Evolutionary conservation across 2,329 filamentous ascomycete genomes (phyloP), one percentile per base, ranked within the genome.

Genomic region (Escovopsis sp.): DNA sequence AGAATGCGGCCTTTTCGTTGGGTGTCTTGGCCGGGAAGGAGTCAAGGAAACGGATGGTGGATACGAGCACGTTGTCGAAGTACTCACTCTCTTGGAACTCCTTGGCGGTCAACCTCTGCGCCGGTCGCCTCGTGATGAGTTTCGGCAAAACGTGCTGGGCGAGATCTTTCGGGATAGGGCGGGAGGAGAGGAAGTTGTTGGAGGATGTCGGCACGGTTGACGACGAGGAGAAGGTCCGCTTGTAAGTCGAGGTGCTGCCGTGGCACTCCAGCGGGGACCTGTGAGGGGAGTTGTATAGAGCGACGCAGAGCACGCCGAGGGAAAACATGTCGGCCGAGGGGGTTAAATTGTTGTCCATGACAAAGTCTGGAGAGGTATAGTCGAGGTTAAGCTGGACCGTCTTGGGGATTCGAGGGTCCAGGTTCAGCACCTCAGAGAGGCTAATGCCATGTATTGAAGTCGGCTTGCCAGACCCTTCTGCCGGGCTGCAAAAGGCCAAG

Each of bases 51-150:
- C 91, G 84, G 48, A 98, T 94, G 0, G 91, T 95, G 0, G 88
- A 94, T 19, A 98, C 86, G 4, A 98, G 70, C 38, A 96, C 85
- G 55, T 96, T 98, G 62, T 98, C 87, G 58, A 98, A 98, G 58
- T 93, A 98, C 50, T 85, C 80, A 55, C 87, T 93, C 59, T 95
- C 78, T 57, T 98, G 91, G 52, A 98, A 96, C 53, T 94, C 89
- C 42, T 76, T 78, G 4, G 89, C 87, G 26, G 80, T 87, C 66
- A 96, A 75, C 37, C 91, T 77, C 57, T 94, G 85, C 3, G 87
- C 86, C 3, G 91, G 86, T 43, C 87, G 72, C 48, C 91, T 74
- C 0, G 89, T 91, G 44, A 98, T 88, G 37, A 98, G 73, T 26
- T 82, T 73, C 3, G 91, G 87, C 4, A 98, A 66, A 0, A 96